Conservation (phyloP, 2,329 filamentous ascomycete species). For the Pseudonectria buxi region DNA sequence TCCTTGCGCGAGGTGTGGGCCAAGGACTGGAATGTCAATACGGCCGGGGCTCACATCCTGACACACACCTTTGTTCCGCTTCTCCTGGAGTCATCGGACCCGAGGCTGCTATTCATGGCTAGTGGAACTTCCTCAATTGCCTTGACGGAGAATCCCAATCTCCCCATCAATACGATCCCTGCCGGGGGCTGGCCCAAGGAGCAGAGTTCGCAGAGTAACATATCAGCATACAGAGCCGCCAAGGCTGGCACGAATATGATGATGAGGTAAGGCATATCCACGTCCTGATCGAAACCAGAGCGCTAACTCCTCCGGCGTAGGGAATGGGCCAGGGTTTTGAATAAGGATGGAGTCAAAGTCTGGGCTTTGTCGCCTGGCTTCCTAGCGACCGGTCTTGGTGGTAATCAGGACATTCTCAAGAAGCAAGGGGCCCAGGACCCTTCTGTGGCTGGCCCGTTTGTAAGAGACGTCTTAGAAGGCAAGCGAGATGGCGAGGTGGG, state of each 20-base stretch:
- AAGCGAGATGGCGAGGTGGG: slow-evolving; percentile 5
- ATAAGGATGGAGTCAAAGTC: slow-evolving; percentile 5
- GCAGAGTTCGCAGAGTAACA: not conserved
- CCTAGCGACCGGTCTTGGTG: slow-evolving; percentile 4
- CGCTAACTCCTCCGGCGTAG: no score
- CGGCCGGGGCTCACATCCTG: slow-evolving; percentile 34
- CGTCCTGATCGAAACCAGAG: no score
- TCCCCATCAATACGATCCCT: slow-evolving; percentile 17
- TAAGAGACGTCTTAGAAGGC: slow-evolving; percentile 7
- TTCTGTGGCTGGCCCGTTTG: slow-evolving; percentile 3
- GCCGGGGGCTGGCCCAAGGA: slow-evolving; percentile 41
- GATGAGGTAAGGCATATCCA: no score
- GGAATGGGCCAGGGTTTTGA: slow-evolving; percentile 3
- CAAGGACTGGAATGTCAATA: slow-evolving; percentile 40
- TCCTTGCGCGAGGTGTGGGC: slow-evolving; percentile 34
- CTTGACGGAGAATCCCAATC: slow-evolving; percentile 20
- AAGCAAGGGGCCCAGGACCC: slow-evolving; percentile 7
- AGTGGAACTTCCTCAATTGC: slow-evolving; percentile 31
- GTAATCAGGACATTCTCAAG: no score
- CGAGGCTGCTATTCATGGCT: slow-evolving; percentile 40
- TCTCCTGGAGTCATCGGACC: slow-evolving; percentile 31
- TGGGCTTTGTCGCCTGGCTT: slow-evolving; percentile 6
- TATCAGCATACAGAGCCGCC: slow-evolving; percentile 3
- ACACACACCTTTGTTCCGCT: slow-evolving; percentile 33
- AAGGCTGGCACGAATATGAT: slow-evolving; percentile 8